Base-by-base conservation (phyloP, 2,329 filamentous ascomycete species). In the Epichloe amarillans region DNA sequence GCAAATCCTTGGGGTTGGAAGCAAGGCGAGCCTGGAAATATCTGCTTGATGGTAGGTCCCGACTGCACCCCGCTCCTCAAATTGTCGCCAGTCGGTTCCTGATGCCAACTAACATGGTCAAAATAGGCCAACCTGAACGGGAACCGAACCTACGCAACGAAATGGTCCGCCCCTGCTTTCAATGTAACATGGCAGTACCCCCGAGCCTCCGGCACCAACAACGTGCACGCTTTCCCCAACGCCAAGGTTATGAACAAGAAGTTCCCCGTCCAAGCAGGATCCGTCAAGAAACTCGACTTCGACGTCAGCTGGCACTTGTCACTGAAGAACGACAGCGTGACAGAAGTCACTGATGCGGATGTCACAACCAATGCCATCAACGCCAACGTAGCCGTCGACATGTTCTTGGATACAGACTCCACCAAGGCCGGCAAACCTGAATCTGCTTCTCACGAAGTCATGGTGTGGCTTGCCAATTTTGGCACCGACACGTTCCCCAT, bases 301-400 rank as follows among this genome's bases (percentile, higher is more conserved):
- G 69, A 72, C 52, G 62, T 77, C 41, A 60, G 68, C 44, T 80
- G 74, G 76, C 67, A 67, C 2, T 76, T 56, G 67, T 66, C n/a
- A 43, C 69, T 7, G 72, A 75, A 54, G 52, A 70, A 76, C 56
- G 55, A 60, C 12, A 64, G 66, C 0, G 61, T 61, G 4, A 57
- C 62, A 1, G 61, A 61, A 11, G 70, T 70, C 2, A 64, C 69
- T 51, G 52, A 62, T 3, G 37, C 60, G 0, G 58, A 60, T 0
- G 61, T 77, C 12, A 58, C 53, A 3, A 53, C 61, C 0, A 61
- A 63, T n/a, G 54, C 59, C 0, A 61, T 77, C 52, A 75, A 76
- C 56, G 64, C 74, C 61, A 80, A 80, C 66, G 75, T 80, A 36
- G 76, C 75, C 37, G 66, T 80, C 53, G 77, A 80, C 64, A 76